Conservation (phyloP, 805 yeast species). For the Cyberlindnera nakhonratchasimensis region DNA sequence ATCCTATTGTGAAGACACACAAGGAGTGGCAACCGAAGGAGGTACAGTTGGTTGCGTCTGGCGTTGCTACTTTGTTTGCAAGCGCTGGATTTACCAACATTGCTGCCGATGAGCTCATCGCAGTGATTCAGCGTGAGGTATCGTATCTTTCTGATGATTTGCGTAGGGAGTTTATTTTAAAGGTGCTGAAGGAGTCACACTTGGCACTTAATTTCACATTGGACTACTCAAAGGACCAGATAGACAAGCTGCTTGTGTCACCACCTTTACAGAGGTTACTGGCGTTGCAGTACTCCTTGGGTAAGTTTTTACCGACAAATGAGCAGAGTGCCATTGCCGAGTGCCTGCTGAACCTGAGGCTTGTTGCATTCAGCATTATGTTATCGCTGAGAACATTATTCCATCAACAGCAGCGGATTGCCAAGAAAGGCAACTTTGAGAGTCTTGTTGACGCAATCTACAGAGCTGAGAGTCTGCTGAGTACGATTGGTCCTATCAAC, state of each 20-base stretch:
- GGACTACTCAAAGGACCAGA: slow-evolving; percentile 67
- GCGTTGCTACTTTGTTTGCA: slow-evolving; percentile 64
- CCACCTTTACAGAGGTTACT: slow-evolving; percentile 76
- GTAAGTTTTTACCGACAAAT: slow-evolving; percentile 34
- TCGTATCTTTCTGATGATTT: slow-evolving; percentile 25
- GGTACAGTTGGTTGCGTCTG: slow-evolving; percentile 42
- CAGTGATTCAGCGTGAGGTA: slow-evolving; percentile 49
- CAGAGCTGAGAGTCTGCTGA: slow-evolving; percentile 60
- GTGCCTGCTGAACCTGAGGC: slow-evolving; percentile 62
- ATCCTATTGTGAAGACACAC: slow-evolving; percentile 4
- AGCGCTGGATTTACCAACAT: slow-evolving; percentile 65
- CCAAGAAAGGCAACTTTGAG: slow-evolving; percentile 43
- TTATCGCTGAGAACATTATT: slow-evolving; percentile 55
- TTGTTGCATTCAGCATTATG: slow-evolving; percentile 69
- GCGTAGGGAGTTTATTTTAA: slow-evolving; percentile 35
- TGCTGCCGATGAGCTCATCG: slow-evolving; percentile 66
- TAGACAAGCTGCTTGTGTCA: slow-evolving; percentile 69
- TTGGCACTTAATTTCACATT: slow-evolving; percentile 70
- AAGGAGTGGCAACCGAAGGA: slow-evolving; percentile 14
- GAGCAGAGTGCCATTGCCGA: slow-evolving; percentile 34
- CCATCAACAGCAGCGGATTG: slow-evolving; percentile 58
- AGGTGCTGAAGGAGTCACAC: slow-evolving; percentile 63
- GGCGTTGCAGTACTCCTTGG: slow-evolving; percentile 65
- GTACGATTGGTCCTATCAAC: slow-evolving; percentile 71
- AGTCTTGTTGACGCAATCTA: slow-evolving; percentile 47